These are phyloP conservation scores for Sugiyamaella smithiae DNA, from an alignment of 805 yeast genomes.

Conservation along the genomic window DNA sequence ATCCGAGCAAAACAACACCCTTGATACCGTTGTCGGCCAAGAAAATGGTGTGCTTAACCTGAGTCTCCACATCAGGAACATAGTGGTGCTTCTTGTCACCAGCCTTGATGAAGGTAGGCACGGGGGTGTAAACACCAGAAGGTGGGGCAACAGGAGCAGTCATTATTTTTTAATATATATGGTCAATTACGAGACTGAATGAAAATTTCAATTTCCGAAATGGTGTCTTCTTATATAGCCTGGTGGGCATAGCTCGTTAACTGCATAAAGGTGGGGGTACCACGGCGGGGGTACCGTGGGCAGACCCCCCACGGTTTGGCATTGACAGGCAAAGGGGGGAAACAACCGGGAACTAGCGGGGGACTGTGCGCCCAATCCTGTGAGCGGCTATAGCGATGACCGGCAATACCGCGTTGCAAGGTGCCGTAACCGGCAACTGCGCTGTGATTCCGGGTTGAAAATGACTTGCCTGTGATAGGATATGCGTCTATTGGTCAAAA, in stretches of 20 bases:
- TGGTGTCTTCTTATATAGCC: slow-evolving; percentile 2
- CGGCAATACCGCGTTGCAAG: background rate
- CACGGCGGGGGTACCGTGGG: background rate
- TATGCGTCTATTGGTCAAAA: no score
- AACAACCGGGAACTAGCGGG: background rate
- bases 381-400: background rate
- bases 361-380: background rate
- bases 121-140: slow-evolving; percentile 48
- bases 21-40: slow-evolving; percentile 44
- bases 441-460: background rate
- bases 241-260: no score
- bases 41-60: slow-evolving; percentile 44
- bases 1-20: slow-evolving; percentile 51
- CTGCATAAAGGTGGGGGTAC: slow-evolving; percentile 1
- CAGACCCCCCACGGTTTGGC: background rate
- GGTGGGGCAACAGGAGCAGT: slow-evolving; percentile 23
- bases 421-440: background rate
- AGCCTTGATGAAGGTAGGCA: slow-evolving; percentile 52
- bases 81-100: slow-evolving; percentile 31
- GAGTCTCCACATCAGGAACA: slow-evolving; percentile 46
- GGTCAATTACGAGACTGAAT: no score
- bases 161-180: slow-evolving; percentile 9
- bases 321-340: slow-evolving; percentile 2
- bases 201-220: no score
- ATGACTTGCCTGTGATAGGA: no score